phyloP scores from a whole-genome alignment of 108 stramenopile species.

The Stephanodiscus triporus region DNA sequence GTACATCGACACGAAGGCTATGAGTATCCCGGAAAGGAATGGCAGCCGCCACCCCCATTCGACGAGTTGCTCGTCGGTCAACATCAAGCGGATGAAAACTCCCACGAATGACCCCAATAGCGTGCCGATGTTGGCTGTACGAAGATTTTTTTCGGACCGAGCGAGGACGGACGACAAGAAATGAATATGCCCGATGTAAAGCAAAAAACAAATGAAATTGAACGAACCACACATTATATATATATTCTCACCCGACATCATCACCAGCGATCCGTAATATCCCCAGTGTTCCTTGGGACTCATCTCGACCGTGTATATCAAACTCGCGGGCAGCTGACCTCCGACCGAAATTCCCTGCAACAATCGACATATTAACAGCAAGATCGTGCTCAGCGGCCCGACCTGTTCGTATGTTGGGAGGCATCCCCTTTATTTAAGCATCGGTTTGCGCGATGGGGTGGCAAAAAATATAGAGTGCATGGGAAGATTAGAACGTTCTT shows the following conservation, averaged over 20 bases:
- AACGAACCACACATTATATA: too few relatives aligned
- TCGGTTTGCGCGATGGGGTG: not conserved
- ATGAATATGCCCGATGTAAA: too few relatives aligned
- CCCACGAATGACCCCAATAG: slow-evolving; percentile 65
- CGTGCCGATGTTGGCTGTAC: slow-evolving; percentile 64
- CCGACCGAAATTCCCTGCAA: slow-evolving; percentile 88
- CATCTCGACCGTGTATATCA: slow-evolving; percentile 76
- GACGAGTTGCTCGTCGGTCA: slow-evolving; percentile 61
- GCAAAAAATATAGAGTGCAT: not conserved
- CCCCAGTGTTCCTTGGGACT: slow-evolving; percentile 57
- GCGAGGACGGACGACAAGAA: not conserved
- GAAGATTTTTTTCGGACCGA: not conserved
- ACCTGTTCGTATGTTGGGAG: slow-evolving; percentile 77
- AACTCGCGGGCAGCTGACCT: slow-evolving; percentile 77
- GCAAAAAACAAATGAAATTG: too few relatives aligned
- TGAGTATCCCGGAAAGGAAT: slow-evolving; percentile 72
- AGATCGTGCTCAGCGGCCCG: slow-evolving; percentile 63
- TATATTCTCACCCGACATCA: slow-evolving; percentile 34
- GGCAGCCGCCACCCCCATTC: slow-evolving; percentile 76
- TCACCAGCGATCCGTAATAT: slow-evolving; percentile 65
- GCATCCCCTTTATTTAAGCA: slow-evolving; percentile 47
- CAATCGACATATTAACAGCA: slow-evolving; percentile 74
- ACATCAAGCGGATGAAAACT: slow-evolving; percentile 50
- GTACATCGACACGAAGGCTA: slow-evolving; percentile 58
- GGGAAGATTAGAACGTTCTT: not conserved